Base-by-base conservation (phyloP, 306 rosid species). In the Cucurbita moschata region DNA sequence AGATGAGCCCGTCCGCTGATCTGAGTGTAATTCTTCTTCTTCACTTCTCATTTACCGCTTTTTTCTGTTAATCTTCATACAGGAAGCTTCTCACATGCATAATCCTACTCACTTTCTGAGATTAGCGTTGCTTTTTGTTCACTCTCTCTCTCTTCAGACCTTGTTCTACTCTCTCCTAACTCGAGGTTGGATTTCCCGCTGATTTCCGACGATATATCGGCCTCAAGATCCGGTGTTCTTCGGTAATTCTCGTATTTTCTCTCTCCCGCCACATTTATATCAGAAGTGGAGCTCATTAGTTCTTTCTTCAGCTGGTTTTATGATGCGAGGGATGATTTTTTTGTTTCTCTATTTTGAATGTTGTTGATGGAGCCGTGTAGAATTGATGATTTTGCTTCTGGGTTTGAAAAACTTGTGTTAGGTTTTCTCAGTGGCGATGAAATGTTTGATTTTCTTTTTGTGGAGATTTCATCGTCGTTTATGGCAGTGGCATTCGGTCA, bases 71-170 rank as follows among this genome's bases (percentile, higher is more conserved):
- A 68, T 47, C 73, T 68, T n/a, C 15, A 8, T 40, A 42, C 47
- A 62, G 47, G 47, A 62, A 5, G 39, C 49, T 21, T 56, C 37
- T 56, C 61, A 7, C 61, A 26, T 56, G 37, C 61, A 21, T 43
- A 66, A 66, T 14, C 40, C 65, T 38, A 68, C 51, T 19, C 26
- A 38, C 18, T 43, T 23, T 30, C 38, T 19, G 71, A 35, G 71
- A 75, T 61, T 47, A 47, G 46, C n/a, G 53, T 39, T 44, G 72
- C 54, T 49, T n/a, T 52, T 4, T 58, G 35, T 68, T 8, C 21
- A 26, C 26, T 10, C 35, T 75, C 71, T 75, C 77, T 58, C 69
- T 44, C 58, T 74, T 40, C 58, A 60, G n/a, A 15, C 60, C 71
- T 61, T 50, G 18, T 72, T 23, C 61, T 57, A 46, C 26, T 44